Evolutionary conservation across 495 filamentous ascomycete genomes (phyloP).

Genomic region (Annulohypoxylon stygium): DNA sequence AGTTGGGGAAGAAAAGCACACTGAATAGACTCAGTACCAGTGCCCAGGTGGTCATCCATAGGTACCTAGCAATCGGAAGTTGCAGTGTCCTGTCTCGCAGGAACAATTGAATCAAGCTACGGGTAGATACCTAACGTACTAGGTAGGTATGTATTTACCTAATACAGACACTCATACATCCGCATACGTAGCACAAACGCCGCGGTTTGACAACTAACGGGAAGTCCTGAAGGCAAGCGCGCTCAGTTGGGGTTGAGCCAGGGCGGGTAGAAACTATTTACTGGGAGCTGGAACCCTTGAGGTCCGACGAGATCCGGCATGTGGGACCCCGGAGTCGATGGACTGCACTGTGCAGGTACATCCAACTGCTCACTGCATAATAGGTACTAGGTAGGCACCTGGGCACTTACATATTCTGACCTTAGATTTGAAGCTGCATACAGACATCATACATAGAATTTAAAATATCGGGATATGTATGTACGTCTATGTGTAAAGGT

Average conservation of each 20-base stretch:
- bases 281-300: neutral
- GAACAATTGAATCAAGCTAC: neutral
- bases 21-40: neutral
- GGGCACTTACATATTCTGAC: too few relatives aligned
- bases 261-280: too few relatives aligned
- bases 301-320: constrained; percentile 30
- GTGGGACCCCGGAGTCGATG: constrained; percentile 13
- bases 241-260: constrained; percentile 5
- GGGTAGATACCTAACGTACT: constrained; percentile 7
- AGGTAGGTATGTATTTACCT: neutral
- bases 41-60: too few relatives aligned
- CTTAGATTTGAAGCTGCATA: too few relatives aligned
- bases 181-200: constrained; percentile 15
- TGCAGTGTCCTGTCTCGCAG: too few relatives aligned
- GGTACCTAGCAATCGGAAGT: too few relatives aligned
- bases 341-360: neutral
- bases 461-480: too few relatives aligned
- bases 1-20: constrained; percentile 1
- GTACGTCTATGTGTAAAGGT: neutral
- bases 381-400: neutral
- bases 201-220: constrained; percentile 18
- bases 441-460: too few relatives aligned
- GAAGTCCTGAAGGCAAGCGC: constrained; percentile 3
- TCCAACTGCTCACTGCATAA: too few relatives aligned
- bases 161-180: neutral